Evolutionary conservation across 2,329 filamentous ascomycete species (phyloP).

Genomic region (Pezicula neosporulosa): DNA sequence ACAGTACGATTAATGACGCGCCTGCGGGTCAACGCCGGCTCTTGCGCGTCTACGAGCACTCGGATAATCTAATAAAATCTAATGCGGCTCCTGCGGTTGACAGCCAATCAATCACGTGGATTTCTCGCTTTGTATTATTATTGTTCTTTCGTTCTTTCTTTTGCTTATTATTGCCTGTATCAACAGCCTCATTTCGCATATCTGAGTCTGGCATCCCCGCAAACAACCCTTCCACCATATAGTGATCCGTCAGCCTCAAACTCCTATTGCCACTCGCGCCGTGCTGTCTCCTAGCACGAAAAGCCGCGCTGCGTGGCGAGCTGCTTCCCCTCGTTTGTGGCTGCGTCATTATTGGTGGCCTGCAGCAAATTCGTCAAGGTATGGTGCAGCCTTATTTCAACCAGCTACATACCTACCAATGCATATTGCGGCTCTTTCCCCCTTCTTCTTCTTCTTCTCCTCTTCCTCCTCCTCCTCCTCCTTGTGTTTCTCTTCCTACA

Average conservation of each 20-base stretch:
- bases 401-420: slow-evolving; percentile 6
- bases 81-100: no score
- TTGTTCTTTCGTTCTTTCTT: background rate
- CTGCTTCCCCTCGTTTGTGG: background rate
- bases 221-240: no score
- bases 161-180: background rate
- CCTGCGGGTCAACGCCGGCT: no score
- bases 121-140: background rate
- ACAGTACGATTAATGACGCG: no score
- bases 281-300: background rate
- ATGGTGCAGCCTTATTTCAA: background rate
- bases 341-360: background rate
- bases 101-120: background rate
- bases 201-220: background rate
- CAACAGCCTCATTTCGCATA: background rate
- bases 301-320: background rate
- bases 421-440: slow-evolving; percentile 5
- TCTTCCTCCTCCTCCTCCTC: background rate
- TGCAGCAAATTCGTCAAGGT: background rate
- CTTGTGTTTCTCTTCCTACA: background rate
- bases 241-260: no score
- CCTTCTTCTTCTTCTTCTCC: background rate
- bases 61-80: no score
- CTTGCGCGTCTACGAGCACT: no score
- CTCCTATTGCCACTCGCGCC: background rate